Percentiles rank a stretch among this genome's conserved stretches.
phyloP scores from a whole-genome alignment of 148 eudicot genomes.

The Chenopodium album region DNA sequence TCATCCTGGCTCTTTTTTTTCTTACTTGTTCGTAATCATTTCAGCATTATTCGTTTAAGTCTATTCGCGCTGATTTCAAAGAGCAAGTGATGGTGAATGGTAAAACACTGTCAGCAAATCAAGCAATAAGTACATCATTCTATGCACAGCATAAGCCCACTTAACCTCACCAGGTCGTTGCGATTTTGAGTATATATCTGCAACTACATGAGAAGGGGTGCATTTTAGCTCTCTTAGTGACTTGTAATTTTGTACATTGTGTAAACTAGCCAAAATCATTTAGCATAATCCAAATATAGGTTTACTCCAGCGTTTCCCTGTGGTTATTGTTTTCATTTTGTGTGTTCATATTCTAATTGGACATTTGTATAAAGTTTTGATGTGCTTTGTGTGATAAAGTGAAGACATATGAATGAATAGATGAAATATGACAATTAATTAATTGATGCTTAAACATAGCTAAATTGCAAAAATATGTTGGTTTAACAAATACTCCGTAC shows the following conservation, averaged over 20 bases:
- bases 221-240: neutral
- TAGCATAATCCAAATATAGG: constrained; percentile 8
- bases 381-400: neutral
- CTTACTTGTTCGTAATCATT: neutral
- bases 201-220: neutral
- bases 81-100: constrained; percentile 89
- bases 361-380: neutral
- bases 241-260: constrained; percentile 5
- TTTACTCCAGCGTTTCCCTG: neutral
- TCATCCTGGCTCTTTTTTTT: neutral
- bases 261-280: constrained; percentile 9
- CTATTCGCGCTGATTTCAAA: constrained; percentile 81
- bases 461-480: too few relatives aligned
- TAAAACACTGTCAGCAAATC: constrained; percentile 47
- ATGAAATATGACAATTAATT: too few relatives aligned
- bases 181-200: neutral
- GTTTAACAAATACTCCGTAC: too few relatives aligned
- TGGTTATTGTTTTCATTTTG: neutral
- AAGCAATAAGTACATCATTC: constrained; percentile 54
- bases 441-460: too few relatives aligned
- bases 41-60: constrained; percentile 68
- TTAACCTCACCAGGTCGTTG: constrained; percentile 16
- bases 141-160: constrained; percentile 74
- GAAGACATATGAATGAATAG: too few relatives aligned
- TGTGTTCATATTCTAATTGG: neutral